These are phyloP conservation scores for Annulohypoxylon nitens DNA, from an alignment of 495 filamentous ascomycete species.

Conservation along the genomic window DNA sequence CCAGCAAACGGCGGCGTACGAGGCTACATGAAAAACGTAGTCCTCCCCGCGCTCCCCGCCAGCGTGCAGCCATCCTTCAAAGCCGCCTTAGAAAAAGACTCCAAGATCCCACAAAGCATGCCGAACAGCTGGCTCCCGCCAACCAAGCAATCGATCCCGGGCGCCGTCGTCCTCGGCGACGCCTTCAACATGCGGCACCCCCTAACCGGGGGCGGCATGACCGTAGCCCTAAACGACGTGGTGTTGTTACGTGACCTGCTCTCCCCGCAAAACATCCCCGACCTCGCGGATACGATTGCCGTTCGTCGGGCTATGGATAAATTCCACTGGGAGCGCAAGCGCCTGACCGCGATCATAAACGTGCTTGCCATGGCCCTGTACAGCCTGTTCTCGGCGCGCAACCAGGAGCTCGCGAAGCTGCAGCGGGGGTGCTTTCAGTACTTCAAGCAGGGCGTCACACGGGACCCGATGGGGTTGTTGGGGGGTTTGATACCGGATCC, in stretches of 20 bases:
- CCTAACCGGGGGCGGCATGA: conserved; percentile 95
- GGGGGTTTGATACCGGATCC: conserved; percentile 86
- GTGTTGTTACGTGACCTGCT: conserved; percentile 80
- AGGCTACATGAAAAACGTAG: conserved; percentile 79
- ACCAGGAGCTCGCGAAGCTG: conserved; percentile 79
- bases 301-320: conserved; percentile 76
- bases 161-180: conserved; percentile 87
- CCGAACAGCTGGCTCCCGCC: conserved; percentile 93
- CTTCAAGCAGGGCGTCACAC: conserved; percentile 82
- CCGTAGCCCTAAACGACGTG: conserved; percentile 91
- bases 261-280: conserved; percentile 72
- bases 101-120: conserved; percentile 80
- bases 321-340: conserved; percentile 92
- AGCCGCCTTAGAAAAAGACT: conserved; percentile 78
- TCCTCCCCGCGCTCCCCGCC: conserved; percentile 82
- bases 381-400: conserved; percentile 87
- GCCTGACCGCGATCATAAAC: conserved; percentile 87
- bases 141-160: conserved; percentile 72
- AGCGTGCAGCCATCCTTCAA: conserved; percentile 78
- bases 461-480: conserved; percentile 84
- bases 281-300: conserved; percentile 72
- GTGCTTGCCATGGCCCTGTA: conserved; percentile 95
- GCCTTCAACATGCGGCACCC: conserved; percentile 98
- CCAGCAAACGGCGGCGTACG: conserved; percentile 82
- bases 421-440: conserved; percentile 95